phyloP scores from a whole-genome alignment of 371 early-diverging fungal genomes.

The Lichtheimia ramosa region DNA sequence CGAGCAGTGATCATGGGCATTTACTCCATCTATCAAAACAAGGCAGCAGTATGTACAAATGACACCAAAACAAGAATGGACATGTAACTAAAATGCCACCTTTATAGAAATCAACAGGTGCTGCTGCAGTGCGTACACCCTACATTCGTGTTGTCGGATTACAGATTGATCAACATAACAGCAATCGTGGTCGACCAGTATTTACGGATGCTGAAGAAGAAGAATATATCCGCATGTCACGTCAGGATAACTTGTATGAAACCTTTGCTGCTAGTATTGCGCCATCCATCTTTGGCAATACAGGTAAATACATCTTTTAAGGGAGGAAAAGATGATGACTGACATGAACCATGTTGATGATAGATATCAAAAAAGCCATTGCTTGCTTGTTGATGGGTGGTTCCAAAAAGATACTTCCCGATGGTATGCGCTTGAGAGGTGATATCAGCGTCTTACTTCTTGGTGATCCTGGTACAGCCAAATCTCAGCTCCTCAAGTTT shows the following conservation, averaged over 20 bases:
- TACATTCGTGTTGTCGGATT: slow-evolving; percentile 94
- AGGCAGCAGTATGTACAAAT: slow-evolving; percentile 35
- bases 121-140: slow-evolving; percentile 89
- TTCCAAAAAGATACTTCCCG: slow-evolving; percentile 92
- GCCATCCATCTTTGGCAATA: slow-evolving; percentile 95
- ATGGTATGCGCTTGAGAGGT: slow-evolving; percentile 97
- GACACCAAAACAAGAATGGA: neutral
- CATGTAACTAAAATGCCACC: neutral
- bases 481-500: slow-evolving; percentile 99
- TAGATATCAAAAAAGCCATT: slow-evolving; percentile 98
- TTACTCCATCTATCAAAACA: slow-evolving; percentile 87
- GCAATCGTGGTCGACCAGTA: slow-evolving; percentile 60
- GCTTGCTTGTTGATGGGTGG: slow-evolving; percentile 98
- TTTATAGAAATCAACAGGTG: slow-evolving; percentile 54
- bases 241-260: slow-evolving; percentile 85
- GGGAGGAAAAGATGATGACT: neutral
- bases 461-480: slow-evolving; percentile 99
- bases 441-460: slow-evolving; percentile 99
- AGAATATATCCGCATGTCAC: slow-evolving; percentile 85
- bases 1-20: slow-evolving; percentile 96
- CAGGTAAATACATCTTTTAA: slow-evolving; percentile 39
- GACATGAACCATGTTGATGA: slow-evolving; percentile 12
- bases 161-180: slow-evolving; percentile 80
- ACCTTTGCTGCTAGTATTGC: slow-evolving; percentile 91
- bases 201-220: slow-evolving; percentile 95